A percentile compares a stretch with the other conserved stretches of the same genome.
These are phyloP conservation scores for Starmera caribaea DNA, from an alignment of 805 yeast species.

Conservation along the genomic window DNA sequence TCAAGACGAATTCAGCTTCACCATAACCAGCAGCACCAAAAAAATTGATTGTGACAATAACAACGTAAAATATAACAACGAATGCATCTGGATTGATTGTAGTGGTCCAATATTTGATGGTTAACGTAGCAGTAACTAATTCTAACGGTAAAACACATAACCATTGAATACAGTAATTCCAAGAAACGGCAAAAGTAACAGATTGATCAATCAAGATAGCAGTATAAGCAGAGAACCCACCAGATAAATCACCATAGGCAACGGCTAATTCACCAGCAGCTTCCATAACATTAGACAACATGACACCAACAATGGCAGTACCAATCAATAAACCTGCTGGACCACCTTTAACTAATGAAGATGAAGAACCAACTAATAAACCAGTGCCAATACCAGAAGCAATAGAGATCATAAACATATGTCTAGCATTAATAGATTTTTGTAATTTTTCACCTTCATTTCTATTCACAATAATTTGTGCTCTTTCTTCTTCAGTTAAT, in stretches of 20 bases:
- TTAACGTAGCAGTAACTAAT: constrained; percentile 44
- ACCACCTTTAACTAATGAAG: constrained; percentile 48
- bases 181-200: constrained; percentile 54
- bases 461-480: constrained; percentile 12
- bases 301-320: constrained; percentile 48
- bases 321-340: constrained; percentile 56
- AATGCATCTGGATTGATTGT: constrained; percentile 41
- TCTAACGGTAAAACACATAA: constrained; percentile 44
- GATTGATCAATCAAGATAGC: constrained; percentile 36
- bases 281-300: constrained; percentile 49
- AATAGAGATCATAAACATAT: constrained; percentile 64
- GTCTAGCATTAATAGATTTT: constrained; percentile 35
- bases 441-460: constrained; percentile 25
- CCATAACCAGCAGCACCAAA: constrained; percentile 60
- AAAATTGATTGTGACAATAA: constrained; percentile 42
- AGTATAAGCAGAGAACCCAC: constrained; percentile 30
- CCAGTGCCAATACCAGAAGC: constrained; percentile 77
- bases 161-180: constrained; percentile 50
- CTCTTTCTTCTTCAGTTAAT: constrained; percentile 31
- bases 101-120: constrained; percentile 37
- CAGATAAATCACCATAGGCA: constrained; percentile 27
- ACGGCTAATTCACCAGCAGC: constrained; percentile 48
- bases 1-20: constrained; percentile 55
- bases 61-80: constrained; percentile 43
- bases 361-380: constrained; percentile 59